Percentiles rank a stretch among this genome's conserved stretches.
Evolutionary conservation across 257 asterid genomes (phyloP).

Genomic region (Scutellaria barbata): DNA sequence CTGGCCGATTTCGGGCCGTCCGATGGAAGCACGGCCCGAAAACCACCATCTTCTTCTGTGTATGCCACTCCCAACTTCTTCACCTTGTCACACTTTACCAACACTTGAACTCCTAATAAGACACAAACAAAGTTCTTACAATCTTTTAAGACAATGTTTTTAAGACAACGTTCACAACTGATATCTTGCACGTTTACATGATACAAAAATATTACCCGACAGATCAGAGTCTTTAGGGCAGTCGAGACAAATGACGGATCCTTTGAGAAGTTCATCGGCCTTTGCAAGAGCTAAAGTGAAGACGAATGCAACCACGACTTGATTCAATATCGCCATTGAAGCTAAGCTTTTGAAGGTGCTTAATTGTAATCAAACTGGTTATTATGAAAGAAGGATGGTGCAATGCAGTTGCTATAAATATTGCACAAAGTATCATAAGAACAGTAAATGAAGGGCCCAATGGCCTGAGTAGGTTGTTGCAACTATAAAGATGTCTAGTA

Average conservation of each 20-base stretch:
- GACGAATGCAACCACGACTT: slow-evolving; percentile 37
- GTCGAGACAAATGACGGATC: slow-evolving; percentile 72
- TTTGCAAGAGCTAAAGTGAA: slow-evolving; percentile 50
- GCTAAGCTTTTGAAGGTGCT: not conserved
- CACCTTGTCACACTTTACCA: slow-evolving; percentile 69
- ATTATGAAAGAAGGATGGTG: slow-evolving; percentile 16
- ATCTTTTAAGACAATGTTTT: not conserved
- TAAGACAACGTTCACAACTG: not conserved
- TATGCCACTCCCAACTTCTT: slow-evolving; percentile 51
- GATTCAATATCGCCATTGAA: slow-evolving; percentile 48
- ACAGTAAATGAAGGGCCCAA: slow-evolving; percentile 60
- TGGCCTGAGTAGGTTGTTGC: slow-evolving; percentile 63
- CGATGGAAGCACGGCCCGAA: slow-evolving; percentile 47
- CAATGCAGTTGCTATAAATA: slow-evolving; percentile 47
- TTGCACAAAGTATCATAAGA: slow-evolving; percentile 3
- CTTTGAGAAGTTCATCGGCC: slow-evolving; percentile 46
- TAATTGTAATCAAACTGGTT: not conserved
- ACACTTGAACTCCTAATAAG: slow-evolving; percentile 58
- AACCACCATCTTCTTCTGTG: slow-evolving; percentile 65
- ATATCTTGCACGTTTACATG: not conserved
- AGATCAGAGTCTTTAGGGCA: slow-evolving; percentile 54
- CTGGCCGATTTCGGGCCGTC: slow-evolving; percentile 32
- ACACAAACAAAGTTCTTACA: not conserved
- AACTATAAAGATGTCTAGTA: slow-evolving; percentile 33
- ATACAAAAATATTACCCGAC: slow-evolving; percentile 54